A percentile compares a stretch with the other conserved stretches of the same genome.
phyloP scores from a whole-genome alignment of 768 basidiomycete genomes.

The Lactarius akahatsu region DNA sequence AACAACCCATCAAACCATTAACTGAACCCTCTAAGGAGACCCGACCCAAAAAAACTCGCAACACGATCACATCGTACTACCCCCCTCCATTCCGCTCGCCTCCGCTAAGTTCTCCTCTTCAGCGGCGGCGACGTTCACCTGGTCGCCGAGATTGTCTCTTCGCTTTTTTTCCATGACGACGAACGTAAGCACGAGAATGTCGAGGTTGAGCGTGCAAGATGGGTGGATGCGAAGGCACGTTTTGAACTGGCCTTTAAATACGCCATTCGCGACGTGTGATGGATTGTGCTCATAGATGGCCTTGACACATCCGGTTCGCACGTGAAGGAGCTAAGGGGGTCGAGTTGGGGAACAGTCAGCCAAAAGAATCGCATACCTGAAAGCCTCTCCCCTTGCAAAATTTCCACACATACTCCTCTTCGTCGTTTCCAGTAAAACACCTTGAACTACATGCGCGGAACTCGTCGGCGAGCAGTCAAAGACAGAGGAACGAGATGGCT shows the following conservation, averaged over 20 bases:
- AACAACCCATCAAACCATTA: background rate
- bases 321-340: slow-evolving; percentile 24
- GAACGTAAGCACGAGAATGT: slow-evolving; percentile 54
- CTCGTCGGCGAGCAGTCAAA: background rate
- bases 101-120: slow-evolving; percentile 30
- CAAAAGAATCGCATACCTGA: slow-evolving; percentile 19
- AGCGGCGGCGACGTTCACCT: slow-evolving; percentile 26
- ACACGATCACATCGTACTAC: slow-evolving; percentile 5
- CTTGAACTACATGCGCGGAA: slow-evolving; percentile 18
- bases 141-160: slow-evolving; percentile 38
- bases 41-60: background rate
- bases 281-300: slow-evolving; percentile 28
- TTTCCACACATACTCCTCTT: slow-evolving; percentile 30
- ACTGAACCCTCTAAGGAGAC: background rate
- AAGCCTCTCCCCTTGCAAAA: slow-evolving; percentile 24
- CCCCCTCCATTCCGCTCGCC: slow-evolving; percentile 33
- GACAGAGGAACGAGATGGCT: background rate
- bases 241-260: slow-evolving; percentile 50
- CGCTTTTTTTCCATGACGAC: slow-evolving; percentile 56
- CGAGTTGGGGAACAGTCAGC: slow-evolving; percentile 2
- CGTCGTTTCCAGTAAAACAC: slow-evolving; percentile 29
- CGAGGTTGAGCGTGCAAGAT: slow-evolving; percentile 45
- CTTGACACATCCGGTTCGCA: slow-evolving; percentile 24
- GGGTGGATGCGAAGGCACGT: slow-evolving; percentile 48
- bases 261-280: slow-evolving; percentile 41